Base-by-base conservation (phyloP, 2,329 filamentous ascomycete species). In the Elsinoe australis region DNA sequence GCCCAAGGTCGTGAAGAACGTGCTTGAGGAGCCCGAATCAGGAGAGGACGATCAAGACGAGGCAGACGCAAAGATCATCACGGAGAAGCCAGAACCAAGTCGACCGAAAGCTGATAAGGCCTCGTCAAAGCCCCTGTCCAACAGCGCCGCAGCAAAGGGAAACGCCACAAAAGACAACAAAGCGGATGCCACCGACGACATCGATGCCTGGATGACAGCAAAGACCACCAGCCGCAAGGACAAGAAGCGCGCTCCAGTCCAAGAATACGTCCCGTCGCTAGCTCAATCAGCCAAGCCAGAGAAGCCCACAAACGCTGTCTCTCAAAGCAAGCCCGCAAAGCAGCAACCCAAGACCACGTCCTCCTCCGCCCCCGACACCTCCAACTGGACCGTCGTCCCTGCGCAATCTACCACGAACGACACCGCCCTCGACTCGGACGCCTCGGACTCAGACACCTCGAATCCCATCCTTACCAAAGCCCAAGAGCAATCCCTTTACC, bases 401-500 rank as follows among this genome's bases (percentile, higher is more conserved):
- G 64, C 65, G 50, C 59, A 61, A 17, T 15, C 38, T n/a, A n/a
- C n/a, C 4, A 57, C 29, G 17, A 50, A 55, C 28, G 49, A 56
- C 39, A 52, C 61, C n/a, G 60, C 63, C 32, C 51, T 49, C 38
- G 56, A 57, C 24, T 35, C 39, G 10, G 12, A 29, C 28, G 51
- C 42, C 34, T 50, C 45, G 8, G 54, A 55, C 9, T 49, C 55
- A 17, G 53, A 54, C 22, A 87, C 49, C 18, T 35, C 47, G 14
- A 53, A 59, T 36, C 57, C 59, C 14, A 54, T 63, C 14, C 54
- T 61, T 48, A 51, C 55, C 10, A 21, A 51, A 32, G 51, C 54
- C 10, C 54, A 63, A 41, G 76, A 79, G 57, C 72, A 75, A 52
- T 79, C 82, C 31, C 78, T 94, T 51, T 82, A 94, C 49, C 82